phyloP scores from a whole-genome alignment of 2,329 filamentous ascomycete species.

The Rhynchosporium agropyri region DNA sequence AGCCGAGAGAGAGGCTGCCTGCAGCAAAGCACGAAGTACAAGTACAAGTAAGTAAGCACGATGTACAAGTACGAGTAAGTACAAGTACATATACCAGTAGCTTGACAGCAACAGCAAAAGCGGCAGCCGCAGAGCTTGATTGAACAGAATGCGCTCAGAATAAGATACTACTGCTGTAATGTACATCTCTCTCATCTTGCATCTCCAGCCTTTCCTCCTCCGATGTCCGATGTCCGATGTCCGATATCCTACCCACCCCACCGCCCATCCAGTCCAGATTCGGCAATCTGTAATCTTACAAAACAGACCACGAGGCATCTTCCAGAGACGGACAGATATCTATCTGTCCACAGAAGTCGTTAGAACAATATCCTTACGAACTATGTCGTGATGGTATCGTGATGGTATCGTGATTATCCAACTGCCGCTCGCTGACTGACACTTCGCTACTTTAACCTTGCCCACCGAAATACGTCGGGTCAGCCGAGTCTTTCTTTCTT shows the following conservation, averaged over 20 bases:
- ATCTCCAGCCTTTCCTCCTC: neutral
- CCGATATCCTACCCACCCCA: neutral
- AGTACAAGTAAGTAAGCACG: no score
- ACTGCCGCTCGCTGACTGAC: constrained; percentile 30
- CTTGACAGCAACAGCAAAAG: no score
- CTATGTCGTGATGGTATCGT: no score
- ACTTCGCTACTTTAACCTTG: constrained; percentile 30
- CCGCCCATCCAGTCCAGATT: neutral
- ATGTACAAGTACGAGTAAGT: no score
- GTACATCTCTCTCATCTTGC: neutral
- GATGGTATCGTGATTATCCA: neutral
- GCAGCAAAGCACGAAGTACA: no score
- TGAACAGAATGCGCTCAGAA: neutral
- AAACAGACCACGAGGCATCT: constrained; percentile 24
- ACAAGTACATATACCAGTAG: no score
- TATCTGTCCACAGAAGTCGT: constrained; percentile 26
- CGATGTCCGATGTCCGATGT: constrained; percentile 6
- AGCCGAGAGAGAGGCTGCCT: no score
- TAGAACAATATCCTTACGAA: constrained; percentile 19
- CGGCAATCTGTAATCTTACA: constrained; percentile 24
- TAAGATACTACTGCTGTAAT: neutral
- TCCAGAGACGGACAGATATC: neutral
- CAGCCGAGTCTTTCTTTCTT: constrained; percentile 1
- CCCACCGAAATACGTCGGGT: constrained; percentile 1
- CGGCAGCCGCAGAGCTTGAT: no score